phyloP scores from a whole-genome alignment of 1,284 basidiomycete species.

The Peniophora sp. region DNA sequence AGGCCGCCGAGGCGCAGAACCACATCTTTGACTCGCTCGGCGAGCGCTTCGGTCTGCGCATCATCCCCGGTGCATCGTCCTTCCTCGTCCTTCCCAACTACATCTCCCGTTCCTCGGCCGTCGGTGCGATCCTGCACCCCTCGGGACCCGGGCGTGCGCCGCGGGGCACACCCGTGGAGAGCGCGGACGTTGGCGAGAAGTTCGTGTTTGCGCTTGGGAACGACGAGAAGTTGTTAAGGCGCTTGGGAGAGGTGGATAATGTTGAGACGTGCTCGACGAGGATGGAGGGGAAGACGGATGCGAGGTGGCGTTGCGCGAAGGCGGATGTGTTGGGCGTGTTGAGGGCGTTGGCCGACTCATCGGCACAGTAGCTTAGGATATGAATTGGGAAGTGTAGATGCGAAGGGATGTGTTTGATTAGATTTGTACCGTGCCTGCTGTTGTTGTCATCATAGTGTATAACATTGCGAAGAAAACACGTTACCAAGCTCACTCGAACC shows the following conservation, averaged over 20 bases:
- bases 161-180: constrained; percentile 17
- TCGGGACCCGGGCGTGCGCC: constrained; percentile 44
- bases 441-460: no score
- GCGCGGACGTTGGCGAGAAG: constrained; percentile 36
- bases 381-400: no score
- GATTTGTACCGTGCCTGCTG: no score
- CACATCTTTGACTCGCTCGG: constrained; percentile 84
- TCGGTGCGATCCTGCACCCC: constrained; percentile 66
- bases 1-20: constrained; percentile 86
- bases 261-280: constrained; percentile 42
- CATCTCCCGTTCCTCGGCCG: constrained; percentile 73
- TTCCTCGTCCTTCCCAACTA: constrained; percentile 84
- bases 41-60: constrained; percentile 72
- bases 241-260: constrained; percentile 65
- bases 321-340: no score
- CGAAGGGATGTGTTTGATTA: no score
- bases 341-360: no score
- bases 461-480: no score
- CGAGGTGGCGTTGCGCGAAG: no score
- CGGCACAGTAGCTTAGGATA: no score
- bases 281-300: no score
- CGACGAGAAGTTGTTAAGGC: constrained; percentile 68
- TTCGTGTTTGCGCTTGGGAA: constrained; percentile 63
- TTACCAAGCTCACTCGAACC: no score
- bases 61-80: constrained; percentile 68